Evolutionary conservation across 2,329 filamentous ascomycete species (phyloP), one percentile per base, ranked within the genome.

Genomic region (Colletotrichum sp.): DNA sequence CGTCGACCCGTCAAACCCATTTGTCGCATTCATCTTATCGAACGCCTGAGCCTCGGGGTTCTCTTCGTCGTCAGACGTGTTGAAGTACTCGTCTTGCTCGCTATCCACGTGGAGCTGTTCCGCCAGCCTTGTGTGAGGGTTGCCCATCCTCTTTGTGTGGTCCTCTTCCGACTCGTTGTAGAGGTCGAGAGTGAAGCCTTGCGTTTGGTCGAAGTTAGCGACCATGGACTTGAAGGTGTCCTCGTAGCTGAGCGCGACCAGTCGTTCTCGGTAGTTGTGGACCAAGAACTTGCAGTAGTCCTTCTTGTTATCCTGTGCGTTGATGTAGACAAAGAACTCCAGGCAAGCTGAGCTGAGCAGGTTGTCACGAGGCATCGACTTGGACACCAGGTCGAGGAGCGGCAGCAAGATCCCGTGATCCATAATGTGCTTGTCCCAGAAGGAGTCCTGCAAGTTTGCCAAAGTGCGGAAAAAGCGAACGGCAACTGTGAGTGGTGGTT

Each of bases 401-500:
- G 96, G 94, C 55, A 94, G 95, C 75, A 99, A 93, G 0, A 97
- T 92, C 76, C 93, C 92, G 82, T 96, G 94, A 79, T 96, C 92
- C 30, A 93, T 94, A 80, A 99, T 91, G 80, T 98, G 94, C 70
- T 93, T 94, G 81, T 95, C 93, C 83, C 98, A 98, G 80, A 97
- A 98, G 71, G 98, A 95, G 82, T 99, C 96, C 81, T 97, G 94
- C 49, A 98, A 89, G 62, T 93, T 93, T 74, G 98, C 91, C 77
- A 98, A 91, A 60, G 95, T 95, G 39, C 96, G 94, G 87, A 99
- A 96, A 86, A 98, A 98, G 83, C 98, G 97, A 79, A 99, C 91
- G 7, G 96, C 95, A 80, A 95, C 95, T 96, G 18, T 28, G 36
- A 12, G 16, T 18, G 24, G 44, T 26, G 16, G 9, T n/a, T 28